These are phyloP conservation scores for Vitis amurensis DNA, from an alignment of 164 flowering plant species.

Conservation along the genomic window DNA sequence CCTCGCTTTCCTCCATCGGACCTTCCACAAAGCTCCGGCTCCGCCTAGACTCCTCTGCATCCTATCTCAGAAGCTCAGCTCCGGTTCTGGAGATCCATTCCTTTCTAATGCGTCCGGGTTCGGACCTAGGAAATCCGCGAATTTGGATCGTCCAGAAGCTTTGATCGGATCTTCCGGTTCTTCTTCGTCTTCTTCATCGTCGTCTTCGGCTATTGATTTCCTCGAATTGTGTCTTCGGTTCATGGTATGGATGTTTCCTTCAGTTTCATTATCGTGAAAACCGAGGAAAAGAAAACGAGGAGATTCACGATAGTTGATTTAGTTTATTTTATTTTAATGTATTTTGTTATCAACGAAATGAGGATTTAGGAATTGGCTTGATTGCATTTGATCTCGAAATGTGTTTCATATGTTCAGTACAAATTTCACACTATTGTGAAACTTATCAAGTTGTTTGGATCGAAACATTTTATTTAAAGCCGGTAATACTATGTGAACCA, in stretches of 20 bases:
- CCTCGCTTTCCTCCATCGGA: slow-evolving; percentile 14
- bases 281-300: not conserved
- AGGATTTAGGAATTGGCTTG: not conserved
- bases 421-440: not conserved
- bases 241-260: slow-evolving; percentile 46
- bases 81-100: slow-evolving; percentile 19
- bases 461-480: not conserved
- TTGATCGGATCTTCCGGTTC: slow-evolving; percentile 9
- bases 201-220: slow-evolving; percentile 79
- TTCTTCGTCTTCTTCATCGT: slow-evolving; percentile 33
- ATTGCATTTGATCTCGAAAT: not conserved
- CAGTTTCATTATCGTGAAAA: slow-evolving; percentile 4
- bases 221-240: slow-evolving; percentile 87
- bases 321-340: no score
- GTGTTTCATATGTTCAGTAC: not conserved
- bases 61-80: slow-evolving; percentile 23
- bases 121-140: slow-evolving; percentile 22
- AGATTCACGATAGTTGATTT: no score
- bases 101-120: slow-evolving; percentile 12
- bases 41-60: slow-evolving; percentile 23
- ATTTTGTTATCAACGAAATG: no score
- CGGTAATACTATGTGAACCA: no score
- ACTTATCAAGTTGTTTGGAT: no score
- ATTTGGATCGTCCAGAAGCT: slow-evolving; percentile 7
- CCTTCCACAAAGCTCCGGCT: slow-evolving; percentile 18